phyloP scores from a whole-genome alignment of 306 rosid genomes.

The Sicyos edulis region DNA sequence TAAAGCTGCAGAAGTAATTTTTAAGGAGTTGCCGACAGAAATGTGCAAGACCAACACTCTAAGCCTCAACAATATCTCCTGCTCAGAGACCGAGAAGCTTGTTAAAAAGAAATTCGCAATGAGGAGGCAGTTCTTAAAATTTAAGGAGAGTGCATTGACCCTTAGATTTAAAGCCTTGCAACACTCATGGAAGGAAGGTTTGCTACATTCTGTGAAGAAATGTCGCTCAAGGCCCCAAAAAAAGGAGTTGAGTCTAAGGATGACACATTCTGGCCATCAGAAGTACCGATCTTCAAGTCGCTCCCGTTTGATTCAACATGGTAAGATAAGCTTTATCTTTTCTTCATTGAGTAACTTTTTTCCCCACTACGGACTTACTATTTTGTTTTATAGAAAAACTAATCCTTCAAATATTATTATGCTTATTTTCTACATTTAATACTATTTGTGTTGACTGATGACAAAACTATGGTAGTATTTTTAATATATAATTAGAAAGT shows the following conservation, averaged over 20 bases:
- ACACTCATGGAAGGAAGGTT: conserved; percentile 79
- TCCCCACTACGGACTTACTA: background rate
- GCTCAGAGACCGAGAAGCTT: conserved; percentile 22
- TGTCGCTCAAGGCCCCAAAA: conserved; percentile 65
- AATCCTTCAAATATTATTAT: background rate
- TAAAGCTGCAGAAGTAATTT: conserved; percentile 40
- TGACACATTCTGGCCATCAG: conserved; percentile 40
- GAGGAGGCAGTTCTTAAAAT: conserved; percentile 51
- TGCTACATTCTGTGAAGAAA: conserved; percentile 56
- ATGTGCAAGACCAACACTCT: conserved; percentile 25
- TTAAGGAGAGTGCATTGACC: conserved; percentile 70
- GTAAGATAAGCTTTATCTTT: conserved; percentile 31
- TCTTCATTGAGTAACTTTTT: background rate
- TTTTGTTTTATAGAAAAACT: background rate
- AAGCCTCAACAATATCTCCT: conserved; percentile 27
- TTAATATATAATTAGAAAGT: background rate
- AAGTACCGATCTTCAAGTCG: conserved; percentile 75
- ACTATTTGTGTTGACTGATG: conserved; percentile 5
- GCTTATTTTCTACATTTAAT: background rate
- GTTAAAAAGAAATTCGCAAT: conserved; percentile 47
- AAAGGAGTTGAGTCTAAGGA: conserved; percentile 62
- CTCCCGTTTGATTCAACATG: conserved; percentile 61
- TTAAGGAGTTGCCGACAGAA: conserved; percentile 39
- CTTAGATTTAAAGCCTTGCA: conserved; percentile 73
- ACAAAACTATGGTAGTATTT: background rate